A percentile compares a stretch with the other conserved stretches of the same genome.
These are phyloP conservation scores for Leccinum variicolor DNA, from an alignment of 768 basidiomycete genomes.

Conservation along the genomic window DNA sequence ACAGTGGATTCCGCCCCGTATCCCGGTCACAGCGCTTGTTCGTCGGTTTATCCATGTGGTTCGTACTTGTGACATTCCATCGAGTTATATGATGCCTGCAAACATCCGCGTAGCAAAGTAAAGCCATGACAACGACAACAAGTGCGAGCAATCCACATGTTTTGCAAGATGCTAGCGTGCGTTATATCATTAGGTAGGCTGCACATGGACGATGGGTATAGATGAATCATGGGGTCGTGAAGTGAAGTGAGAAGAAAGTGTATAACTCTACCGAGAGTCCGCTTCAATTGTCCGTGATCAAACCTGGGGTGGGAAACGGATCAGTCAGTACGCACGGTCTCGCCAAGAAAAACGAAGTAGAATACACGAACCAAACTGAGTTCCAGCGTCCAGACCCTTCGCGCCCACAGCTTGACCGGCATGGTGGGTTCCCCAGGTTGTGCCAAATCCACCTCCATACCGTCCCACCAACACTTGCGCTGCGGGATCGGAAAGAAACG, in stretches of 20 bases:
- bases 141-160: background rate
- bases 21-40: background rate
- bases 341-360: background rate
- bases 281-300: slow-evolving; percentile 7
- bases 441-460: slow-evolving; percentile 83
- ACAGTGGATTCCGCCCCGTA: no score
- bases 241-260: slow-evolving; percentile 7
- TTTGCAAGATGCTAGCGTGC: slow-evolving; percentile 25
- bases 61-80: background rate
- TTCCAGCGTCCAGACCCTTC: slow-evolving; percentile 98
- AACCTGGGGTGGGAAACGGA: slow-evolving; percentile 12
- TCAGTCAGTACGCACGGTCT: slow-evolving; percentile 7
- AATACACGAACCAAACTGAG: slow-evolving; percentile 71
- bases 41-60: background rate
- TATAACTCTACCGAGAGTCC: slow-evolving; percentile 1
- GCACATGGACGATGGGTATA: slow-evolving; percentile 28
- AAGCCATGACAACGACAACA: background rate
- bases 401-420: slow-evolving; percentile 89
- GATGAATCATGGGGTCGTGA: slow-evolving; percentile 19
- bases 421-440: slow-evolving; percentile 48
- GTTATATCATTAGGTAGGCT: slow-evolving; percentile 27
- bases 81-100: background rate
- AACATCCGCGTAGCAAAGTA: background rate
- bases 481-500: slow-evolving; percentile 29
- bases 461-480: slow-evolving; percentile 99